phyloP scores from a whole-genome alignment of 768 basidiomycete species.

The Termitomyces eurrhizus region DNA sequence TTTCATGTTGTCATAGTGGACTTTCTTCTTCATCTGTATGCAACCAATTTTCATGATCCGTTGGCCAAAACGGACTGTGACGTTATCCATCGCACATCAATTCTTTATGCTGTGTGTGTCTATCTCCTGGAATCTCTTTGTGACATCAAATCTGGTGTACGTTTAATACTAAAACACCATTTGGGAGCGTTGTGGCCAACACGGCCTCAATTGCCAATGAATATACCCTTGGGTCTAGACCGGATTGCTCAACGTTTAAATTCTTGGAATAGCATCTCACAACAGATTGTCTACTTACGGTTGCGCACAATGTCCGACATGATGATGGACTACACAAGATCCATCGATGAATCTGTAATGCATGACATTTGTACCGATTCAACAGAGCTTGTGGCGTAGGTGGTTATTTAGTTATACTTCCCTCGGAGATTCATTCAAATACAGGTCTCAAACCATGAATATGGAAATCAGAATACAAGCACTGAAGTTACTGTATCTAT shows the following conservation, averaged over 20 bases:
- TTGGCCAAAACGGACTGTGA: conserved; percentile 5
- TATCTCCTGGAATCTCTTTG: conserved; percentile 2
- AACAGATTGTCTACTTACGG: conserved; percentile 2
- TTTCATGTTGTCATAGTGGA: not conserved
- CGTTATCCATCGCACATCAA: not conserved
- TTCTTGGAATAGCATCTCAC: not conserved
- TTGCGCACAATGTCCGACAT: conserved; percentile 2
- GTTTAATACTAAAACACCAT: conserved; percentile 1
- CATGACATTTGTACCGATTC: conserved; percentile 9
- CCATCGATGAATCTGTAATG: conserved; percentile 5
- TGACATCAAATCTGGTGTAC: not conserved
- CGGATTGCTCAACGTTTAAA: not conserved
- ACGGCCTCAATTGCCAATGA: conserved; percentile 2
- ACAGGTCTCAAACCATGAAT: conserved; percentile 6
- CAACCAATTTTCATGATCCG: conserved; percentile 6
- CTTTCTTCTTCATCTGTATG: conserved; percentile 11
- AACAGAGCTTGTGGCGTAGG: conserved; percentile 9
- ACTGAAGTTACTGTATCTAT: not conserved
- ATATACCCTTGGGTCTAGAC: not conserved
- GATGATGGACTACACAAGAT: conserved; percentile 3
- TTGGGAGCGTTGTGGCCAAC: conserved; percentile 8
- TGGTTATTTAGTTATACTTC: not conserved
- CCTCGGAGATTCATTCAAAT: not conserved
- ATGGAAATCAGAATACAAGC: not conserved
- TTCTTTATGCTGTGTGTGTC: conserved; percentile 1